Evolutionary conservation across 345 rosid species (phyloP), one percentile per base, ranked within the genome.

Genomic region (Citrus sinensis): DNA sequence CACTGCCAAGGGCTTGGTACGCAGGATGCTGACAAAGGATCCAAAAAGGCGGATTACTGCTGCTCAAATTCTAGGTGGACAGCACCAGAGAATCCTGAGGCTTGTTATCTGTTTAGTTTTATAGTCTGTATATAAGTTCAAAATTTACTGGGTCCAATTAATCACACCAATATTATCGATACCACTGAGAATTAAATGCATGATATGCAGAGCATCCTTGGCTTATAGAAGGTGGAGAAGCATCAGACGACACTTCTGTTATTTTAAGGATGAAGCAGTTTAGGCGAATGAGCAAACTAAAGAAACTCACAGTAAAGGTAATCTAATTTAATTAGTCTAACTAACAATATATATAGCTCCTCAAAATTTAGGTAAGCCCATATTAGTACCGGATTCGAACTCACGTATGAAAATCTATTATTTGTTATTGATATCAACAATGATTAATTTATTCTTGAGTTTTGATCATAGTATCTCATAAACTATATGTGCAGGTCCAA

Each of bases 181-280:
- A 10, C 49, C 49, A 11, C 9, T 67, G 13, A 29, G 14, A n/a
- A 56, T 19, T 66, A 7, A 0, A n/a, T 6, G 74, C 39, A 35
- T 14, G 29, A 54, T 69, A 64, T 79, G 81, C 71, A 92, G 94
- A 90, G 79, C 96, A 92, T 80, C 92, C 89, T n/a, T 92, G 96
- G 92, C 81, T 90, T 78, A 87, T 71, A 76, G 95, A 90, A 78
- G 92, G 87, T 69, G 94, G 96, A 79, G 86, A 80, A 67, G 95
- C 98, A 78, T 90, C 97, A 19, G 98, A 96, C 89, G 98, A 92
- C 64, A 91, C 83, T 82, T 98, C 98, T 16, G 99, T 94, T 40
- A 90, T 94, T 46, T 87, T 91, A 20, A 90, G 98, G 82, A 89
- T 96, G 99, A 96, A 93, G 86, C 98, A 93, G 78, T 94, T 94